These are phyloP conservation scores for Diplodia corticola DNA, from an alignment of 2,329 filamentous ascomycete genomes.

Conservation along the genomic window DNA sequence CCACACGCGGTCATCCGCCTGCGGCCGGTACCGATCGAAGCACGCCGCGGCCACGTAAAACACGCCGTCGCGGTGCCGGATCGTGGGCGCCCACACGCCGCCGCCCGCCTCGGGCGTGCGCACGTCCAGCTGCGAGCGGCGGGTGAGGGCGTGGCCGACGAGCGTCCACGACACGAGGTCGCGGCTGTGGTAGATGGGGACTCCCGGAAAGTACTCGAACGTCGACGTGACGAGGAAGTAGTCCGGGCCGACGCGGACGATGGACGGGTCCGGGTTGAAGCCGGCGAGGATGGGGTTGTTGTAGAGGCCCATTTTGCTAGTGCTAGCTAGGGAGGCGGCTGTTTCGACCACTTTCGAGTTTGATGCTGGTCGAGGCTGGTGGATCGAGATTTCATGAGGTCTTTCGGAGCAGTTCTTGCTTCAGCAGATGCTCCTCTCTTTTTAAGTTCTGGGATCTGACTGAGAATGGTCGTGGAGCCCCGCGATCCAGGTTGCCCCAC, in stretches of 20 bases:
- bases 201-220: conserved; percentile 63
- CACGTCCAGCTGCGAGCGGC: conserved; percentile 48
- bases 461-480: not conserved
- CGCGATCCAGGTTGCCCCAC: not conserved
- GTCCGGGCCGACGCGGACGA: conserved; percentile 51
- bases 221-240: conserved; percentile 64
- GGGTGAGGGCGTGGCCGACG: conserved; percentile 55
- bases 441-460: not conserved
- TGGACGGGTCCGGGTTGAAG: conserved; percentile 64
- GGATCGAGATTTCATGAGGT: not conserved
- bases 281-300: conserved; percentile 58
- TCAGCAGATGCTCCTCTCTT: not conserved
- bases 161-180: conserved; percentile 56
- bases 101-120: conserved; percentile 49
- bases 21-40: conserved; percentile 48
- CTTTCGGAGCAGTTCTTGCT: not conserved
- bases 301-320: conserved; percentile 15
- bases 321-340: no score
- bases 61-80: conserved; percentile 47
- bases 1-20: conserved; percentile 50
- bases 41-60: conserved; percentile 52
- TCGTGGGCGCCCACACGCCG: conserved; percentile 52
- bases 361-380: no score
- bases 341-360: no score
- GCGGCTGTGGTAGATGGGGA: conserved; percentile 60